Evolutionary conservation across 441 rosid genomes (phyloP).

Genomic region (Jatropha multifida): DNA sequence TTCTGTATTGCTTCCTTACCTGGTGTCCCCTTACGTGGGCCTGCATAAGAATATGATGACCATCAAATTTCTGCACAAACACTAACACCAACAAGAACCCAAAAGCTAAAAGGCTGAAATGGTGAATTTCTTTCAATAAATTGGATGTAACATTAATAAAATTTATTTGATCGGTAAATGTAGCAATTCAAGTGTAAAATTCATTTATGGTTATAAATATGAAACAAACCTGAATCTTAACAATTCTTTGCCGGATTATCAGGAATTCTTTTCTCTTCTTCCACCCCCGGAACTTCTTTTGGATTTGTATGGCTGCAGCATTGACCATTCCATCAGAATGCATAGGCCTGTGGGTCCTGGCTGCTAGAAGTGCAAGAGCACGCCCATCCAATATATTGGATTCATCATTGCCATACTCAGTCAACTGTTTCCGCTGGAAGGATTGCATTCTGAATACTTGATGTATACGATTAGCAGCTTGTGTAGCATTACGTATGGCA

Average conservation of each 20-base stretch:
- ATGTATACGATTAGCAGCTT: constrained; percentile 86
- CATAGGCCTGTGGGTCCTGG: constrained; percentile 45
- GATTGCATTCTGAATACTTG: constrained; percentile 91
- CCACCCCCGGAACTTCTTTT: constrained; percentile 92
- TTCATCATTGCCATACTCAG: constrained; percentile 44
- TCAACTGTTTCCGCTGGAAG: constrained; percentile 72
- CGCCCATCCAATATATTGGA: constrained; percentile 48
- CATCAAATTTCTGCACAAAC: background rate
- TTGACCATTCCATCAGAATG: constrained; percentile 48
- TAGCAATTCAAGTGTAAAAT: background rate
- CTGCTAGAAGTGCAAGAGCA: constrained; percentile 57
- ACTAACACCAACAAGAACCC: background rate
- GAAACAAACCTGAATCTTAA: constrained; percentile 74
- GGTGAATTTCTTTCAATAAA: background rate
- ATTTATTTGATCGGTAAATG: background rate
- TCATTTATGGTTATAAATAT: too few relatives aligned
- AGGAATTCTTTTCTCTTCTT: constrained; percentile 84
- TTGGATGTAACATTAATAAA: background rate
- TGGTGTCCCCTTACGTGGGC: constrained; percentile 98
- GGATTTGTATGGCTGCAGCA: constrained; percentile 79
- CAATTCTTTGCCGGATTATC: constrained; percentile 72
- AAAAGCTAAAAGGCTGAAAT: background rate
- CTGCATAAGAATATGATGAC: constrained; percentile 38
- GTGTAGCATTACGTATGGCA: constrained; percentile 92
- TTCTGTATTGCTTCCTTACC: constrained; percentile 72